Evolutionary conservation across 148 eudicot genomes (phyloP).

Genomic region (Bassia scoparia): DNA sequence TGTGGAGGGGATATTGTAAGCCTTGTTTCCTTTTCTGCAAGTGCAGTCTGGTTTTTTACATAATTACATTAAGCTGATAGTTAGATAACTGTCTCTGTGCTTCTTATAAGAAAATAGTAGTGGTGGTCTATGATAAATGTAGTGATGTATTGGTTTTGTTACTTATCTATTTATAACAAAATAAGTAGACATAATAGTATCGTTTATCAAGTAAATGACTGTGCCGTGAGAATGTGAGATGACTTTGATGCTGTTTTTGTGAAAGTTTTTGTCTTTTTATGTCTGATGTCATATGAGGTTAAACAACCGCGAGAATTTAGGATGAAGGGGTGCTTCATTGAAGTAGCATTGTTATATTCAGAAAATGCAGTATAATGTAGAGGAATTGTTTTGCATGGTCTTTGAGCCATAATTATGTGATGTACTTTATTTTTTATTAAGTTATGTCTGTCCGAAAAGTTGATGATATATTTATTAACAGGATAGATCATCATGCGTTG

Average conservation of each 20-base stretch:
- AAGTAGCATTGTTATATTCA: background rate
- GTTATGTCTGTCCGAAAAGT: background rate
- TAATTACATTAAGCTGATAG: background rate
- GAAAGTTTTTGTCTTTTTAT: background rate
- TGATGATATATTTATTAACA: conserved; percentile 24
- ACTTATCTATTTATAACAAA: background rate
- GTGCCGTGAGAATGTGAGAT: background rate
- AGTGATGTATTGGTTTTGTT: background rate
- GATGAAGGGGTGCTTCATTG: background rate
- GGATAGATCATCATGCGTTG: conserved; percentile 49
- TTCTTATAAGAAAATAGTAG: background rate
- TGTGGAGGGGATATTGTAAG: background rate
- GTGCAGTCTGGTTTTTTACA: background rate
- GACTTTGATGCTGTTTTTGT: background rate
- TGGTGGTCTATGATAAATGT: background rate
- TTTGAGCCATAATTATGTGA: conserved; percentile 14
- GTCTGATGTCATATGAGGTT: background rate
- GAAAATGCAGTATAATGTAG: background rate
- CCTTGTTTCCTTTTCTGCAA: background rate
- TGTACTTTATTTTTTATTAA: background rate
- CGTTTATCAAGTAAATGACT: background rate
- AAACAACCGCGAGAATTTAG: background rate
- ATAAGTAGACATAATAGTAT: background rate
- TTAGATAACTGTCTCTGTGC: background rate
- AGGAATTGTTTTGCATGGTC: background rate